phyloP scores from a whole-genome alignment of 2,329 filamentous ascomycete species.

The Scleromitrula shiraiana region DNA sequence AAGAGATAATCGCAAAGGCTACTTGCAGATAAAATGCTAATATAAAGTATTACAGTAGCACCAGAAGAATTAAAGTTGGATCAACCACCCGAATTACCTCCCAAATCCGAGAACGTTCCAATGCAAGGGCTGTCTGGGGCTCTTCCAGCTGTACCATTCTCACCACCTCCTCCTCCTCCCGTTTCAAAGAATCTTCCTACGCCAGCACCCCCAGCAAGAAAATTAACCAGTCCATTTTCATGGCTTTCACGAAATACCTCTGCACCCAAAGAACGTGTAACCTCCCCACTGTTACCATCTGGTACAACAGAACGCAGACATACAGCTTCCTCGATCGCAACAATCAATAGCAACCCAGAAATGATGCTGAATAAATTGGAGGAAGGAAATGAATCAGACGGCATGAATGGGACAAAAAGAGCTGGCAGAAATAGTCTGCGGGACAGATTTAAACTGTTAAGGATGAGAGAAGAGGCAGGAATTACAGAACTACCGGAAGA shows the following conservation, averaged over 20 bases:
- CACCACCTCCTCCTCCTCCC: conserved; percentile 32
- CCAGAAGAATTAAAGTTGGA: conserved; percentile 25
- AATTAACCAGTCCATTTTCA: conserved; percentile 80
- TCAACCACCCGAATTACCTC: conserved; percentile 15
- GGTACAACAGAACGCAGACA: conserved; percentile 50
- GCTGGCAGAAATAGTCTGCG: conserved; percentile 57
- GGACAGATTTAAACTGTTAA: conserved; percentile 70
- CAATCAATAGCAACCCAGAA: conserved; percentile 72
- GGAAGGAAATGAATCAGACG: conserved; percentile 63
- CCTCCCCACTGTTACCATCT: conserved; percentile 42
- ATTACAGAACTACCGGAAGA: conserved; percentile 46
- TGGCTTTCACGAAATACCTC: conserved; percentile 68
- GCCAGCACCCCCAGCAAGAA: conserved; percentile 41
- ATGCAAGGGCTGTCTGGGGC: conserved; percentile 64
- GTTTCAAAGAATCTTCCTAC: conserved; percentile 17
- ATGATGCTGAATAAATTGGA: conserved; percentile 71
- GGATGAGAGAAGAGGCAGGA: conserved; percentile 65
- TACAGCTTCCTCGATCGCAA: conserved; percentile 72
- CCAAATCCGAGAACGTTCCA: conserved; percentile 30
- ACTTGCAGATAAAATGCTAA: conserved; percentile 4
- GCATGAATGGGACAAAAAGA: conserved; percentile 37
- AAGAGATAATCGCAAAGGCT: conserved; percentile 9
- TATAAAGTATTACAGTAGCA: conserved; percentile 14
- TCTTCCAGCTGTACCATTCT: conserved; percentile 67
- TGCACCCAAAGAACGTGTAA: conserved; percentile 44